Evolutionary conservation across 73 alveolate species (phyloP).

Genomic region (Paramecium biaurelia): DNA sequence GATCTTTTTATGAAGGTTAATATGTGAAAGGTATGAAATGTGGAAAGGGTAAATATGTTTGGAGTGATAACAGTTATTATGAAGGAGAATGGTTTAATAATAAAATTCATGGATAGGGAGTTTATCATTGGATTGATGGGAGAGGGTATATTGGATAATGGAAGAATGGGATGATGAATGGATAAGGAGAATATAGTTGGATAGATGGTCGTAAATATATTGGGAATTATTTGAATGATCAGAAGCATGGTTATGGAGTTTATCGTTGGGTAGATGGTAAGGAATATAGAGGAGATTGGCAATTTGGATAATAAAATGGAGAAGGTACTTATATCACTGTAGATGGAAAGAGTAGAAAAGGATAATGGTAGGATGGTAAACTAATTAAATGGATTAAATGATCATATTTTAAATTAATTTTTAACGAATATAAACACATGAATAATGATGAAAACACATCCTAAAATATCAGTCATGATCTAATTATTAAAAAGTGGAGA

Average conservation of each 20-base stretch:
- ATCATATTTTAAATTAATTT: not conserved
- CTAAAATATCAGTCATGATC: not conserved
- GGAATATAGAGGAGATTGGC: constrained; percentile 78
- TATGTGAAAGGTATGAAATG: constrained; percentile 51
- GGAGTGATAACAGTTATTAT: constrained; percentile 58
- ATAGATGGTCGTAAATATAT: constrained; percentile 76
- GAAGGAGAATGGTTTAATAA: constrained; percentile 54
- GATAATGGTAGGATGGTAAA: constrained; percentile 75
- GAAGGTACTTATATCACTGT: constrained; percentile 70
- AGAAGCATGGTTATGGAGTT: constrained; percentile 81
- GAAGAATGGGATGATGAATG: constrained; percentile 65
- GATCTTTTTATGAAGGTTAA: constrained; percentile 51
- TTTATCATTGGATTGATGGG: constrained; percentile 49
- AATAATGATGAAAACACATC: not conserved
- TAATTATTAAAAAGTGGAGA: not conserved
- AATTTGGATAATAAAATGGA: constrained; percentile 76
- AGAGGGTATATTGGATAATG: constrained; percentile 61
- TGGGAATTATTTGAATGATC: constrained; percentile 72
- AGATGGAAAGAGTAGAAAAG: constrained; percentile 69
- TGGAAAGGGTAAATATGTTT: constrained; percentile 54
- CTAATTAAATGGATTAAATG: constrained; percentile 62
- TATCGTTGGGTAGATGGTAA: constrained; percentile 82
- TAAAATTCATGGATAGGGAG: constrained; percentile 60
- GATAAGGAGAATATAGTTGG: constrained; percentile 69
- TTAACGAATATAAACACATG: not conserved